phyloP scores from a whole-genome alignment of 257 asterid species.

The Jasminum sambac region DNA sequence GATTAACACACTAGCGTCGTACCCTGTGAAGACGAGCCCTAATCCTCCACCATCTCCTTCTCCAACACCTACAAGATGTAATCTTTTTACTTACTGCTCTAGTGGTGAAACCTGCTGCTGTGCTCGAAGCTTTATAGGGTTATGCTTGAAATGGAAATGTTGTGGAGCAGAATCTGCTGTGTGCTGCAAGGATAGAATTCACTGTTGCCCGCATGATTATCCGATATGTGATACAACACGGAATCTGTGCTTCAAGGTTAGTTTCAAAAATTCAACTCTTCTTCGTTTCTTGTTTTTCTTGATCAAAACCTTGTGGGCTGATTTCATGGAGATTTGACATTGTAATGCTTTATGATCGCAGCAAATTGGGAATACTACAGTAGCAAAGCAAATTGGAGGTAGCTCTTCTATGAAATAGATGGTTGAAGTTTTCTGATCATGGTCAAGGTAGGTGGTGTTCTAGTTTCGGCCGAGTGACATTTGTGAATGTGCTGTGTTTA shows the following conservation, averaged over 20 bases:
- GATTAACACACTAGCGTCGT: constrained; percentile 77
- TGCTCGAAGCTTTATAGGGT: constrained; percentile 51
- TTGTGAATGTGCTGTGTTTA: background rate
- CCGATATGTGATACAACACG: constrained; percentile 64
- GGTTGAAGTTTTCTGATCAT: constrained; percentile 19
- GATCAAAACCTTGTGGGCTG: background rate
- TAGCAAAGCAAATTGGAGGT: constrained; percentile 40
- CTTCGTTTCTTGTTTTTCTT: background rate
- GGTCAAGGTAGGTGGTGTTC: background rate
- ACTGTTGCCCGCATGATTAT: constrained; percentile 80
- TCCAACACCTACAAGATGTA: constrained; percentile 70
- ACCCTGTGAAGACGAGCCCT: constrained; percentile 83
- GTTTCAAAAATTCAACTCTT: background rate
- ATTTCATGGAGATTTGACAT: background rate
- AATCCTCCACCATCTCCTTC: constrained; percentile 82
- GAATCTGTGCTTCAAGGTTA: constrained; percentile 72
- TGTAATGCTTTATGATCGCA: constrained; percentile 36
- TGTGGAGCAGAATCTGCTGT: constrained; percentile 72
- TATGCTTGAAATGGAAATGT: constrained; percentile 81
- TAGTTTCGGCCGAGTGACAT: background rate
- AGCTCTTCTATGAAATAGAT: constrained; percentile 30
- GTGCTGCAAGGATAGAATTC: constrained; percentile 66
- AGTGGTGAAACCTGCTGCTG: constrained; percentile 92
- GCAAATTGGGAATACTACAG: constrained; percentile 55
- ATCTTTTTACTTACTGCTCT: constrained; percentile 58